A percentile compares a stretch with the other conserved stretches of the same genome.
Evolutionary conservation across 345 rosid species (phyloP).

Genomic region (Dipteronia sinensis): DNA sequence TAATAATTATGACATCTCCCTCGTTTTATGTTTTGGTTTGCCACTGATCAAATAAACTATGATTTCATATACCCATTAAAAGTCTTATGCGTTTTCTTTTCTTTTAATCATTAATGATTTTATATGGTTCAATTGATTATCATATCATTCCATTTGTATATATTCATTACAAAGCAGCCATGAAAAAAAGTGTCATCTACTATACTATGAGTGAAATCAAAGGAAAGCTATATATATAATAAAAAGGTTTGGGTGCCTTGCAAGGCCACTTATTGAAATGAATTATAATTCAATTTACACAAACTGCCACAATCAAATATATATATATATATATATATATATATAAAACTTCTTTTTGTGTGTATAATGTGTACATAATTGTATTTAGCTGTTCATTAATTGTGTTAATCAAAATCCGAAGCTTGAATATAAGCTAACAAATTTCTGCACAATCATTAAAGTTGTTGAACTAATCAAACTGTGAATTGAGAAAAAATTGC

Average conservation of each 20-base stretch:
- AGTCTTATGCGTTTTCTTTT: slow-evolving; percentile 5
- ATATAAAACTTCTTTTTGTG: too few species aligned
- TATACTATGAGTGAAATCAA: slow-evolving; percentile 27
- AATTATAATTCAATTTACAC: slow-evolving; percentile 1
- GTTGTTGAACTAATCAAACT: background rate
- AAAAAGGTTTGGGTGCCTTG: slow-evolving; percentile 25
- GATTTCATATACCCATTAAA: slow-evolving; percentile 14
- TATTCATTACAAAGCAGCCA: slow-evolving; percentile 13
- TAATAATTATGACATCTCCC: slow-evolving; percentile 12
- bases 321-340: too few species aligned
- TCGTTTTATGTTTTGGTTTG: slow-evolving; percentile 21
- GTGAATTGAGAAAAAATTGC: background rate
- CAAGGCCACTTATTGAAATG: slow-evolving; percentile 18
- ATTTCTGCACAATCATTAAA: background rate
- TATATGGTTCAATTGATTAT: slow-evolving; percentile 21
- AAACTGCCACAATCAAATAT: background rate
- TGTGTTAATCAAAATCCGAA: background rate
- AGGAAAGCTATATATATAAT: slow-evolving; percentile 17
- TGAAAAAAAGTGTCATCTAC: slow-evolving; percentile 11
- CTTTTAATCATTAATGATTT: slow-evolving; percentile 2
- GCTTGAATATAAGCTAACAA: background rate
- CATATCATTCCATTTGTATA: slow-evolving; percentile 26
- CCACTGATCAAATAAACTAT: slow-evolving; percentile 22
- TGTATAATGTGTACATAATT: background rate
- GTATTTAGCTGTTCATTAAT: background rate